A percentile compares a stretch with the other conserved stretches of the same genome.
Conservation (phyloP, 1,284 basidiomycete genomes). For the Phylloporus sp. region DNA sequence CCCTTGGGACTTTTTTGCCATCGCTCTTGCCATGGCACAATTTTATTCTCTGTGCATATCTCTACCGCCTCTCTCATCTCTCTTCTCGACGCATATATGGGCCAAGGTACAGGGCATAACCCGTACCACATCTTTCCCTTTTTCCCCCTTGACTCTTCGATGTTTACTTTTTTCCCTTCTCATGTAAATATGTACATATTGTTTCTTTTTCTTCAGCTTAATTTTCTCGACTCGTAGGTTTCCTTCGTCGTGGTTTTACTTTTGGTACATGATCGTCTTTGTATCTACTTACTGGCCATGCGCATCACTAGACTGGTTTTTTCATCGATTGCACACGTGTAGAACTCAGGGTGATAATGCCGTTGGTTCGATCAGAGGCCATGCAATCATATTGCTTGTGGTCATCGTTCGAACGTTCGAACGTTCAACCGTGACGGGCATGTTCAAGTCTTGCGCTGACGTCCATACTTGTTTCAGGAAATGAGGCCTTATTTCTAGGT, state of each 20-base stretch:
- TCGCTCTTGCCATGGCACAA: slow-evolving; percentile 1
- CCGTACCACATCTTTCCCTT: background rate
- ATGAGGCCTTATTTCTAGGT: no score
- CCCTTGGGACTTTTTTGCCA: background rate
- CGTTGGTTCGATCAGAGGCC: no score
- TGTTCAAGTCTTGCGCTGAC: no score
- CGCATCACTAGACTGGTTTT: slow-evolving; percentile 17
- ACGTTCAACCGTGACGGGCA: no score
- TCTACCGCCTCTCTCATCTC: background rate
- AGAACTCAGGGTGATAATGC: no score
- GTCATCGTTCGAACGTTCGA: no score
- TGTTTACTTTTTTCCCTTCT: background rate
- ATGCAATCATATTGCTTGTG: no score
- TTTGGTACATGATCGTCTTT: slow-evolving; percentile 7
- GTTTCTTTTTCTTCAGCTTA: background rate
- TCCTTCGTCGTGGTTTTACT: slow-evolving; percentile 2
- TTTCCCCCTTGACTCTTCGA: slow-evolving; percentile 5
- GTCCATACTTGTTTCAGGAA: no score
- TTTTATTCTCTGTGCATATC: slow-evolving; percentile 5
- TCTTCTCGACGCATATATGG: background rate
- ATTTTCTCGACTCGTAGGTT: slow-evolving; percentile 3
- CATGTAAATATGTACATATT: slow-evolving; percentile 20
- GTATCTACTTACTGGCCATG: slow-evolving; percentile 7
- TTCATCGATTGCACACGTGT: no score
- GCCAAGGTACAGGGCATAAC: background rate